phyloP scores from a whole-genome alignment of 306 rosid genomes.

The Betula pendula region DNA sequence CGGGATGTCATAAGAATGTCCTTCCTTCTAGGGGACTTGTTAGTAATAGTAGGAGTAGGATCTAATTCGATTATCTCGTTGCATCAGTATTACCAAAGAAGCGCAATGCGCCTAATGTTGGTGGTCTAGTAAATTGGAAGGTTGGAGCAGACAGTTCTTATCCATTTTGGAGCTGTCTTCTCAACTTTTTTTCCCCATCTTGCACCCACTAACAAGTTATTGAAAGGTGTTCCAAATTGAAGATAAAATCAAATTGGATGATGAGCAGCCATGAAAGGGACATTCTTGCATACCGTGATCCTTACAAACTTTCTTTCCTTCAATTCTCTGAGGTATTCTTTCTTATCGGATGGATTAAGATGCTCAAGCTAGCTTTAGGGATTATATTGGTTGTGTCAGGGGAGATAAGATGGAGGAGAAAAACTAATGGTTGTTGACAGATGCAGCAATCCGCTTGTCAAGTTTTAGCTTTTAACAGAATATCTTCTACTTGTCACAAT shows the following conservation, averaged over 20 bases:
- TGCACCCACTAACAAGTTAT: background rate
- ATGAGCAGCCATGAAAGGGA: background rate
- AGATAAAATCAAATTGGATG: background rate
- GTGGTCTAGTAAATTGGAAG: background rate
- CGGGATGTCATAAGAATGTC: background rate
- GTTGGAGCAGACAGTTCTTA: background rate
- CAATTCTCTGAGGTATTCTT: too few relatives aligned
- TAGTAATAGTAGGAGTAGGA: background rate
- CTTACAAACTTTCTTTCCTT: too few relatives aligned
- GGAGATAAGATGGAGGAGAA: too few relatives aligned
- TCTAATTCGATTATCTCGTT: background rate
- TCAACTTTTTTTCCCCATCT: background rate
- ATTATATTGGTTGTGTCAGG: too few relatives aligned
- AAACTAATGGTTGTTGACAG: too few relatives aligned
- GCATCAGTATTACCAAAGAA: background rate
- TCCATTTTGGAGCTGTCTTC: background rate
- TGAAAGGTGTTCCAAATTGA: background rate
- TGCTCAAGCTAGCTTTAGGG: too few relatives aligned
- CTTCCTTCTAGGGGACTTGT: background rate
- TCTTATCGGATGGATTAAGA: too few relatives aligned
- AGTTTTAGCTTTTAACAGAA: too few relatives aligned
- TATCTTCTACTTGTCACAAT: too few relatives aligned
- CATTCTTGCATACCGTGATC: background rate
- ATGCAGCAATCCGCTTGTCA: too few relatives aligned
- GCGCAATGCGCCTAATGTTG: too few relatives aligned